Evolutionary conservation across 768 basidiomycete species (phyloP).

Genomic region (Tricholoma hemisulphureum): DNA sequence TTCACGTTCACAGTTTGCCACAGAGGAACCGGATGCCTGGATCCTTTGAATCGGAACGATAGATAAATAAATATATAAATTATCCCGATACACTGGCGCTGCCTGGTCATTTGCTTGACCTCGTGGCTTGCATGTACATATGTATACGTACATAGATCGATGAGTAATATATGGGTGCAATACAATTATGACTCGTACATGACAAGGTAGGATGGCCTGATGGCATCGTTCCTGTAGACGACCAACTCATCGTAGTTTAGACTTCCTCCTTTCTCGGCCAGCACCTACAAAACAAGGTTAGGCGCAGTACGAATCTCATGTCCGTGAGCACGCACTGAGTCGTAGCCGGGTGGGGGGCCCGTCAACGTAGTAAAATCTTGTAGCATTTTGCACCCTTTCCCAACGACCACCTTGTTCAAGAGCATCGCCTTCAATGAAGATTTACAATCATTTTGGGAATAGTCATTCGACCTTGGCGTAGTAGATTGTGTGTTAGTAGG

Average conservation of each 20-base stretch:
- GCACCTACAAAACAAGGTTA: slow-evolving; percentile 41
- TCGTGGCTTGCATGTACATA: background rate
- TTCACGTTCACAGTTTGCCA: background rate
- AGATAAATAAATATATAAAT: background rate
- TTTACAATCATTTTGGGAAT: slow-evolving; percentile 56
- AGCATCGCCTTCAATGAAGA: slow-evolving; percentile 62
- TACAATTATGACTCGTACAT: slow-evolving; percentile 54
- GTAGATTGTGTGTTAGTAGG: background rate
- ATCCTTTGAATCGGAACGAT: background rate
- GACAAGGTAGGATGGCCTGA: slow-evolving; percentile 68
- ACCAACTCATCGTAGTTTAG: slow-evolving; percentile 73
- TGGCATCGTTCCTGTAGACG: slow-evolving; percentile 70
- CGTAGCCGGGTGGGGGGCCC: slow-evolving; percentile 59
- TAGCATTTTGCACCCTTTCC: slow-evolving; percentile 65
- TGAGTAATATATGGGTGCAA: background rate
- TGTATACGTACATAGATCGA: background rate
- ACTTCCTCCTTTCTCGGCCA: slow-evolving; percentile 64
- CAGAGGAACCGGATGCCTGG: background rate
- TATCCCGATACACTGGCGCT: background rate
- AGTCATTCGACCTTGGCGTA: slow-evolving; percentile 71
- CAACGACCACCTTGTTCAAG: slow-evolving; percentile 73
- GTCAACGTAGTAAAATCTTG: slow-evolving; percentile 56
- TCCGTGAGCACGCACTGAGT: slow-evolving; percentile 49
- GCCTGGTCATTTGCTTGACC: background rate
- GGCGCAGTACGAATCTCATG: background rate